Conservation (phyloP, 140 eudicot species). For the Cichorium intybus region DNA sequence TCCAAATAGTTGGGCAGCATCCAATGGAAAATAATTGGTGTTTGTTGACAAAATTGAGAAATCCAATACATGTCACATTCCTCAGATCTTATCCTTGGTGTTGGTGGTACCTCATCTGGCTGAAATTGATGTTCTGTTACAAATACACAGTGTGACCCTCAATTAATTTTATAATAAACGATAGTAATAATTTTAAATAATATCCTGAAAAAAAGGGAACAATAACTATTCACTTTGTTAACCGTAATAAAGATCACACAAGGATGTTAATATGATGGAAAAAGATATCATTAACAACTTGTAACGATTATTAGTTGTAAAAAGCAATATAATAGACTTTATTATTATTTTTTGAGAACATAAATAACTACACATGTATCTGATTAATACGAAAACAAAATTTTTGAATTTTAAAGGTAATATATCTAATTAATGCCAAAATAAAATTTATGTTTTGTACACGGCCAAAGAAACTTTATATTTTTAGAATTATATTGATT, state of each 20-base stretch:
- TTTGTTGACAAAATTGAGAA: slow-evolving; percentile 38
- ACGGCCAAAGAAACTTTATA: too few relatives aligned
- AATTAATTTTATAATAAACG: slow-evolving; percentile 13
- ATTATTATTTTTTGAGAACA: too few relatives aligned
- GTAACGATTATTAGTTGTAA: too few relatives aligned
- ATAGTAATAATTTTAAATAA: neutral
- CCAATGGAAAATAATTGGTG: slow-evolving; percentile 29
- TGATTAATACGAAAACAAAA: too few relatives aligned
- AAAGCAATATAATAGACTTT: too few relatives aligned
- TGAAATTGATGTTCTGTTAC: slow-evolving; percentile 75
- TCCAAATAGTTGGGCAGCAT: slow-evolving; percentile 26
- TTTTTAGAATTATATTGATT: too few relatives aligned
- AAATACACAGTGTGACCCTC: slow-evolving; percentile 32
- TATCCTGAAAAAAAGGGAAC: neutral
- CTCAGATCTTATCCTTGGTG: slow-evolving; percentile 62
- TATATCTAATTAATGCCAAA: too few relatives aligned
- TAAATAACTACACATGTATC: too few relatives aligned
- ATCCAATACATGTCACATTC: slow-evolving; percentile 59
- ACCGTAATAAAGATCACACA: neutral
- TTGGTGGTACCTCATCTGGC: slow-evolving; percentile 65
- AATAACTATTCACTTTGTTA: neutral
- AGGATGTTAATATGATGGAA: neutral
- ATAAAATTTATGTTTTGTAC: too few relatives aligned
- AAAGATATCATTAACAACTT: too few relatives aligned
- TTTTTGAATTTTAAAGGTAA: too few relatives aligned